A percentile compares a stretch with the other conserved stretches of the same genome.
phyloP scores from a whole-genome alignment of 805 yeast species.

The Metschnikowia drakensbergensis region DNA sequence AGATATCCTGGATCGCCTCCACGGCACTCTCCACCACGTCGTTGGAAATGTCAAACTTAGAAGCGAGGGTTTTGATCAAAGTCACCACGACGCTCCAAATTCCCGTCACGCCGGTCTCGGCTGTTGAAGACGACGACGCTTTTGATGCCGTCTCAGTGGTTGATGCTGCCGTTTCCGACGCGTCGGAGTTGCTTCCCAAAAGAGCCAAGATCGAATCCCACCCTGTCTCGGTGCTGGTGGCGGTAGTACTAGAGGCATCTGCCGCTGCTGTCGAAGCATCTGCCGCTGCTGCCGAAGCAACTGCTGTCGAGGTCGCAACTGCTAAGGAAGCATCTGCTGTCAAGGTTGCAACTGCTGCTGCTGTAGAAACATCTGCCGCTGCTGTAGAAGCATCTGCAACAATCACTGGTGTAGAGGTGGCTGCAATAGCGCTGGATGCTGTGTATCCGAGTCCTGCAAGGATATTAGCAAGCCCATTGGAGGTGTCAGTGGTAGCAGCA shows the following conservation, averaged over 20 bases:
- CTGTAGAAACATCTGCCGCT: neutral
- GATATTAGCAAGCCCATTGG: constrained; percentile 2
- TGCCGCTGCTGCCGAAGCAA: neutral
- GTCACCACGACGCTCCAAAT: neutral
- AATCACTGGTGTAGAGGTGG: neutral
- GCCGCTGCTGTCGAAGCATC: neutral
- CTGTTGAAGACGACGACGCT: neutral
- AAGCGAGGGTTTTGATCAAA: neutral
- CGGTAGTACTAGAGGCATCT: neutral
- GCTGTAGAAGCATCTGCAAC: neutral
- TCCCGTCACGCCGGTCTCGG: neutral
- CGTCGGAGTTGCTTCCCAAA: neutral
- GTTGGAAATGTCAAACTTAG: neutral
- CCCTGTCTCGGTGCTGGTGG: neutral
- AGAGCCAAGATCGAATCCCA: neutral
- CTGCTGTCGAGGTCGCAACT: neutral
- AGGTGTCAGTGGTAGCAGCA: constrained; percentile 5
- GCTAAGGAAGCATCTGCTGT: neutral
- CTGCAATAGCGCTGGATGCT: neutral
- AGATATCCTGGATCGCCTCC: neutral
- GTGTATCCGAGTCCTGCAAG: constrained; percentile 3
- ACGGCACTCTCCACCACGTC: constrained; percentile 1
- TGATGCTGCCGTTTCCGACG: neutral
- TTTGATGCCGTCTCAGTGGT: neutral
- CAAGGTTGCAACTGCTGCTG: neutral